Percentiles rank a stretch among this genome's conserved stretches.
These are phyloP conservation scores for Herpetomonas samuelpessoai DNA, from an alignment of 208 protist genomes.

Conservation along the genomic window DNA sequence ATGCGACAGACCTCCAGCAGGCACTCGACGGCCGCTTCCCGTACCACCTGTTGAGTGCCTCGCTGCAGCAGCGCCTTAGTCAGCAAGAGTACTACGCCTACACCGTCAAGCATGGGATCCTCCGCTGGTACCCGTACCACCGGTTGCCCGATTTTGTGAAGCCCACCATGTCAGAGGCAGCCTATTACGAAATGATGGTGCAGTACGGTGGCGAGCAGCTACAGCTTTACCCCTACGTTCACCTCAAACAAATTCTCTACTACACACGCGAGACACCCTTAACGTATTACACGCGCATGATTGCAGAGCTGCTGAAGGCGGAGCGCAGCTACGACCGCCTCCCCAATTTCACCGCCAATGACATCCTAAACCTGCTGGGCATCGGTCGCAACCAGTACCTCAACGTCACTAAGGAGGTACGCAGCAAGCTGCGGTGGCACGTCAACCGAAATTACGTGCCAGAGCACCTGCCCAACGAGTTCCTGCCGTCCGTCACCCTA, in stretches of 20 bases:
- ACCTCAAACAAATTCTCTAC: slow-evolving; percentile 48
- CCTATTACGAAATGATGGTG: slow-evolving; percentile 80
- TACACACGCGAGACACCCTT: slow-evolving; percentile 74
- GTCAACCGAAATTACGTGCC: slow-evolving; percentile 57
- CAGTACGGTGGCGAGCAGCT: slow-evolving; percentile 33
- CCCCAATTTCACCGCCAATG: slow-evolving; percentile 97
- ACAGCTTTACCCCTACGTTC: slow-evolving; percentile 80
- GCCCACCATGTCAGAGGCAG: slow-evolving; percentile 37
- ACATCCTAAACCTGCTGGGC: slow-evolving; percentile 91
- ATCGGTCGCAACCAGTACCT: slow-evolving; percentile 98
- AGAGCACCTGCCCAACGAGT: slow-evolving; percentile 54
- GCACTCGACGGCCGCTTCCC: slow-evolving; percentile 45
- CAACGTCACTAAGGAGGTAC: slow-evolving; percentile 94
- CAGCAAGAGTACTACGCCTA: slow-evolving; percentile 44
- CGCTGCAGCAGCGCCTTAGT: slow-evolving; percentile 65
- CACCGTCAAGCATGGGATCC: slow-evolving; percentile 34
- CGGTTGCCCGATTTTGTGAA: slow-evolving; percentile 65
- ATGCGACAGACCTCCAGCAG: slow-evolving; percentile 53
- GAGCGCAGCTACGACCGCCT: slow-evolving; percentile 93
- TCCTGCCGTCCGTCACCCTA: slow-evolving; percentile 38
- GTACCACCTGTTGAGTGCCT: slow-evolving; percentile 46
- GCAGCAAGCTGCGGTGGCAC: slow-evolving; percentile 86
- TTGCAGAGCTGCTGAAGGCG: slow-evolving; percentile 68
- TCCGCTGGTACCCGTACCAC: slow-evolving; percentile 58
- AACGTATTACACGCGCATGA: slow-evolving; percentile 70